Percentiles rank a stretch among this genome's conserved stretches.
These are phyloP conservation scores for Karstenula rhodostoma DNA, from an alignment of 2,329 filamentous ascomycete species.

Conservation along the genomic window DNA sequence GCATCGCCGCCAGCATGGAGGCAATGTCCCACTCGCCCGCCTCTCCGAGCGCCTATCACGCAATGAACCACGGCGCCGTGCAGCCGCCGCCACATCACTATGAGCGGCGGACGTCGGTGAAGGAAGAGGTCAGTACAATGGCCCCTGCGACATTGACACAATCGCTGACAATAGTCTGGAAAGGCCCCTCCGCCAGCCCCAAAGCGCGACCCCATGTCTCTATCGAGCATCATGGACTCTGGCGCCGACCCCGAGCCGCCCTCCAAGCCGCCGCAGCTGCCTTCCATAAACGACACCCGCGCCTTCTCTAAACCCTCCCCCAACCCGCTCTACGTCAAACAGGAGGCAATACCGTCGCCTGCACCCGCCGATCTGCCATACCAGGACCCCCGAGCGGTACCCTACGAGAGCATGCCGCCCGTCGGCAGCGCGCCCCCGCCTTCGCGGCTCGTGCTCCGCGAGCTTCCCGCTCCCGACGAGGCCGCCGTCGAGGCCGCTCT, in stretches of 20 bases:
- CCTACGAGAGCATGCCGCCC: constrained; percentile 36
- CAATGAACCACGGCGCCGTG: constrained; percentile 44
- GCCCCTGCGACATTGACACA: constrained; percentile 2
- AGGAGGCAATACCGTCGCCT: constrained; percentile 43
- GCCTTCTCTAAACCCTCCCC: constrained; percentile 31
- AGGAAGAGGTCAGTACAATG: constrained; percentile 44
- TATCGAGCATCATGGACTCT: constrained; percentile 92
- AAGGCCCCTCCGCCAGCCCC: constrained; percentile 73
- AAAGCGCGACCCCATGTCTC: constrained; percentile 89
- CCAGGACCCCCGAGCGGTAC: constrained; percentile 23
- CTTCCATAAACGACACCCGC: constrained; percentile 29
- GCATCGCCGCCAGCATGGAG: constrained; percentile 42
- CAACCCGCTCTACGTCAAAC: constrained; percentile 44
- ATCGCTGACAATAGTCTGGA: constrained; percentile 29
- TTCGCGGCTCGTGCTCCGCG: constrained; percentile 31
- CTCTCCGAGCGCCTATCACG: constrained; percentile 47
- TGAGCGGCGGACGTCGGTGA: constrained; percentile 40
- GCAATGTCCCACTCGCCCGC: constrained; percentile 49
- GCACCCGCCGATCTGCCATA: constrained; percentile 35
- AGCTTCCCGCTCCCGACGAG: constrained; percentile 57
- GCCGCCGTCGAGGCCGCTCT: constrained; percentile 74
- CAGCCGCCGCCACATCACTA: constrained; percentile 46
- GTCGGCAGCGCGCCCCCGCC: constrained; percentile 28
- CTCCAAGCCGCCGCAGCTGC: constrained; percentile 56
- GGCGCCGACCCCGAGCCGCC: constrained; percentile 71